Conservation (phyloP, 2,329 filamentous ascomycete genomes). For the Coleophoma eucalyptorum region DNA sequence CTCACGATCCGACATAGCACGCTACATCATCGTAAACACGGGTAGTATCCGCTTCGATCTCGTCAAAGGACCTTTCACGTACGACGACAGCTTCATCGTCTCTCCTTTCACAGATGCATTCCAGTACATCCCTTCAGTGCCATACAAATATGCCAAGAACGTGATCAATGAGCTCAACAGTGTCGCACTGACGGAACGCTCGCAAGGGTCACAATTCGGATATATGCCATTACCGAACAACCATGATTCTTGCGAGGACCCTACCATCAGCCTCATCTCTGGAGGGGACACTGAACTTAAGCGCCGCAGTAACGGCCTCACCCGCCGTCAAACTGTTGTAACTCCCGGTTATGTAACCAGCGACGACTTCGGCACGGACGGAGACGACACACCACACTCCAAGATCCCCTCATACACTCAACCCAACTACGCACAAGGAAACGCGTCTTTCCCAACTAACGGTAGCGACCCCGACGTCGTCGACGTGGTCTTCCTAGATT, state of each 20-base stretch:
- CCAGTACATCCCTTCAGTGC: slow-evolving; percentile 72
- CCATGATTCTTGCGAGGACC: slow-evolving; percentile 29
- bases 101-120: slow-evolving; percentile 83
- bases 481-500: slow-evolving; percentile 87
- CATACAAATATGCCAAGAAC: slow-evolving; percentile 68
- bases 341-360: slow-evolving; percentile 78
- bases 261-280: slow-evolving; percentile 14
- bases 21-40: slow-evolving; percentile 78
- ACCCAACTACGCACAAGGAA: slow-evolving; percentile 77
- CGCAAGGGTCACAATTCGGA: slow-evolving; percentile 6
- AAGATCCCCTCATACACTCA: slow-evolving; percentile 69
- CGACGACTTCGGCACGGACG: slow-evolving; percentile 77
- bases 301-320: slow-evolving; percentile 13
- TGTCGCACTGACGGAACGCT: slow-evolving; percentile 29
- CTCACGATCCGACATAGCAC: slow-evolving; percentile 54
- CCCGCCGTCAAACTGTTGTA: slow-evolving; percentile 24
- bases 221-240: slow-evolving; percentile 19
- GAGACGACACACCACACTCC: slow-evolving; percentile 83
- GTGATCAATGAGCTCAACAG: slow-evolving; percentile 56
- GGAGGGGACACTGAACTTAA: slow-evolving; percentile 9
- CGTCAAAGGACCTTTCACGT: slow-evolving; percentile 84
- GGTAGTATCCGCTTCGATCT: slow-evolving; percentile 92
- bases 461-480: slow-evolving; percentile 60
- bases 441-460: slow-evolving; percentile 54
- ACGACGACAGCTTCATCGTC: slow-evolving; percentile 78